Conservation (phyloP, 345 rosid genomes). For the Sonneratia alba region DNA sequence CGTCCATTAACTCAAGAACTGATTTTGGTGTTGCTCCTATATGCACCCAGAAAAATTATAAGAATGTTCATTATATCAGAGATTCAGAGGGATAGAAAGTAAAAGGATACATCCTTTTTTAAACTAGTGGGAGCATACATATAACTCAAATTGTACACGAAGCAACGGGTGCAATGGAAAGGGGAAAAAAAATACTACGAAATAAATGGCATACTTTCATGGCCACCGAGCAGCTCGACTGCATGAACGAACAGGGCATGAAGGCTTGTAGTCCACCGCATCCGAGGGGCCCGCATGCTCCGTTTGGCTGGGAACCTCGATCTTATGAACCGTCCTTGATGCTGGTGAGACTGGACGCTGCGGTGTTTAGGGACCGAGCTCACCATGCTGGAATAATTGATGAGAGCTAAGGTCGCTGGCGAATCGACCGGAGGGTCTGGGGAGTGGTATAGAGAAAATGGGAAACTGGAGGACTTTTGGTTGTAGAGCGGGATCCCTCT, state of each 20-base stretch:
- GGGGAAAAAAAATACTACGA: too few relatives aligned
- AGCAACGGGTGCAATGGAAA: too few relatives aligned
- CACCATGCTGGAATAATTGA: background rate
- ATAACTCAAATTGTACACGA: too few relatives aligned
- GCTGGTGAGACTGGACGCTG: conserved; percentile 17
- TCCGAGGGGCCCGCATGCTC: conserved; percentile 59
- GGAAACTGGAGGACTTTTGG: conserved; percentile 24
- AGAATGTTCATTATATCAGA: background rate
- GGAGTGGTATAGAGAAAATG: conserved; percentile 1
- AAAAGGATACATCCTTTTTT: background rate
- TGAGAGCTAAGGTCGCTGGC: background rate
- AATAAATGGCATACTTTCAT: conserved; percentile 28
- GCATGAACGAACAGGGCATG: conserved; percentile 98
- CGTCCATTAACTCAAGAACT: conserved; percentile 99
- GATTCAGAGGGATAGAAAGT: background rate
- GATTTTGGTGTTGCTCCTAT: conserved; percentile 96
- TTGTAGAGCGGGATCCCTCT: conserved; percentile 79
- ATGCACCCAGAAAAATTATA: background rate
- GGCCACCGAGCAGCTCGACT: conserved; percentile 96
- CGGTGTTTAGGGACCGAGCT: background rate
- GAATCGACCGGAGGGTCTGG: background rate
- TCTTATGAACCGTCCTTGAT: conserved; percentile 43
- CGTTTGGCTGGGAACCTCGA: conserved; percentile 60
- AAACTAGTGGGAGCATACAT: background rate
- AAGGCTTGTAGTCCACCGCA: conserved; percentile 96